Conservation (phyloP, 106 monocot species). For the Platanthera guangdongensis region DNA sequence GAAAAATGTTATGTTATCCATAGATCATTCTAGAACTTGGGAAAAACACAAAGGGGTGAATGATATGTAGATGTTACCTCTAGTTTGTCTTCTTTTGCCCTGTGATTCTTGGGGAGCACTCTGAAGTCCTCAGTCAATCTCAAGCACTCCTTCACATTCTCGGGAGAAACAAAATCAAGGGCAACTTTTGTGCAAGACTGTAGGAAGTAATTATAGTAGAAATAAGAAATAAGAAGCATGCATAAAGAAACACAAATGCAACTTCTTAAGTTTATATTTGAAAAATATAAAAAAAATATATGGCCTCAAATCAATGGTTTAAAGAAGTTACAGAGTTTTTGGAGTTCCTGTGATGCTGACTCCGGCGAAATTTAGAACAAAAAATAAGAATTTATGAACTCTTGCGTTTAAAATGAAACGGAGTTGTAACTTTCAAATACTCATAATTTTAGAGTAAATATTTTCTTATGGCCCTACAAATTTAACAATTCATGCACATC, state of each 20-base stretch:
- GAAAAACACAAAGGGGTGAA: neutral
- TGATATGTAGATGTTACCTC: conserved; percentile 30
- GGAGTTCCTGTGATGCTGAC: too few species aligned
- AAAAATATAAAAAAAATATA: neutral
- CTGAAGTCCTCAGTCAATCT: conserved; percentile 55
- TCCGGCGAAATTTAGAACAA: too few species aligned
- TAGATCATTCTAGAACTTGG: neutral
- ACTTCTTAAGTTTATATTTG: neutral
- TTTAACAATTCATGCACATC: too few species aligned
- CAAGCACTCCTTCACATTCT: conserved; percentile 47
- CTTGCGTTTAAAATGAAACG: too few species aligned
- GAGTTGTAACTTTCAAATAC: too few species aligned
- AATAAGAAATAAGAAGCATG: conserved; percentile 4
- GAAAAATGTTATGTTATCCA: neutral
- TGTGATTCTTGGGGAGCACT: conserved; percentile 52
- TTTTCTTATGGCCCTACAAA: too few species aligned
- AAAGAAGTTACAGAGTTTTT: too few species aligned
- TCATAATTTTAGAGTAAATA: too few species aligned
- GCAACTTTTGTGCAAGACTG: conserved; percentile 83
- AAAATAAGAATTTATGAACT: too few species aligned
- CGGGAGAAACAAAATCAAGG: conserved; percentile 79
- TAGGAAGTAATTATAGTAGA: neutral
- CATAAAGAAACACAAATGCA: neutral
- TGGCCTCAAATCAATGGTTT: too few species aligned
- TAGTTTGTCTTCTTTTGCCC: conserved; percentile 66